A percentile compares a stretch with the other conserved stretches of the same genome.
Evolutionary conservation across 305 asterid genomes (phyloP).

Genomic region (Fraxinus platypoda): DNA sequence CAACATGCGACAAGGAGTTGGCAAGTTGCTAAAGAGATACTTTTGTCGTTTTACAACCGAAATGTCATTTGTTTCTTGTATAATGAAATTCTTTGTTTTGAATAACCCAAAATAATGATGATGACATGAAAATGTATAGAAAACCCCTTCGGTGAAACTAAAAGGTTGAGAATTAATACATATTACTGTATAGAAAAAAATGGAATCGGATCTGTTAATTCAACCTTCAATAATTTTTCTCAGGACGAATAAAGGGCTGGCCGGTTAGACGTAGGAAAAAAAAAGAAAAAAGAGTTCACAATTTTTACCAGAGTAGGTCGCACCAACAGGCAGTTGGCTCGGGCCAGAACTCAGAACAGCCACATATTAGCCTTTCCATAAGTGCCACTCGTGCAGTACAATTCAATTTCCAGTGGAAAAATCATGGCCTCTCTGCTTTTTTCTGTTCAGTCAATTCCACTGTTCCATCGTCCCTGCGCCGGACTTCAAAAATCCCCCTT

Average conservation of each 20-base stretch:
- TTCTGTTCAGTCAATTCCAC: conserved; percentile 20
- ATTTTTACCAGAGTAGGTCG: background rate
- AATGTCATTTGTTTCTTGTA: too few relatives aligned
- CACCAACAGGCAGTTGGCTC: background rate
- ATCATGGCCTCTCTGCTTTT: conserved; percentile 32
- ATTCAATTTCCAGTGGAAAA: background rate
- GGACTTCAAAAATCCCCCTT: conserved; percentile 11
- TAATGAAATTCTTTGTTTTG: too few relatives aligned
- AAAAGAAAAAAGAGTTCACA: background rate
- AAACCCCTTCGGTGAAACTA: too few relatives aligned
- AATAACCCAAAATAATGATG: too few relatives aligned
- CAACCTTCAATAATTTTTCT: too few relatives aligned
- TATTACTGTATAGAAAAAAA: too few relatives aligned
- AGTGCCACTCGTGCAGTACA: background rate
- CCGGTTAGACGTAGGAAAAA: background rate
- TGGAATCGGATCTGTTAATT: too few relatives aligned
- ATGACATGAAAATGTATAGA: too few relatives aligned
- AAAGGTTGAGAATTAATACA: too few relatives aligned
- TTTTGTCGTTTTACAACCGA: too few relatives aligned
- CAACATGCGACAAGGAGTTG: too few relatives aligned
- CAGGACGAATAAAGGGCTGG: background rate
- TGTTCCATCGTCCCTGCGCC: conserved; percentile 29
- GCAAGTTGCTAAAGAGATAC: too few relatives aligned
- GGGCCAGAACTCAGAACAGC: background rate
- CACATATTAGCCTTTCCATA: background rate